Evolutionary conservation across 257 asterid genomes (phyloP), one percentile per base, ranked within the genome.

Genomic region (Solanum virginianum): DNA sequence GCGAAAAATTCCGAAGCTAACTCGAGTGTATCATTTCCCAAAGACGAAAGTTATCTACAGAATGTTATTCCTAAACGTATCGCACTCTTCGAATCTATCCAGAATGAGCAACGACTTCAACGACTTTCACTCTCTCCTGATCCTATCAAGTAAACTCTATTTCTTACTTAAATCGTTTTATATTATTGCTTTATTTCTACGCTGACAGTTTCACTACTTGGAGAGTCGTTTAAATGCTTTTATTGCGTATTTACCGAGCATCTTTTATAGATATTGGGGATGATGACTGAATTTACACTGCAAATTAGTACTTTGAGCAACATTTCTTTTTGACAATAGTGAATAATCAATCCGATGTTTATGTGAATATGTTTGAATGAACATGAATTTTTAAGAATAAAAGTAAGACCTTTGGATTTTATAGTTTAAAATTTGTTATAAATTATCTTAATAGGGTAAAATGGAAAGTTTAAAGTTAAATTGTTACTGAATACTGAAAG

Each of bases 41-140:
- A 91, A 83, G 96, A 96, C 85, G 99, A 93, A 54, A 87, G 86
- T 10, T 94, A 93, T 90, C 97, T 96, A 63, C 86, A 89, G 82
- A 26, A 90, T 7, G 95, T 93, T 62, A 80, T 89, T 77, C 94
- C 94, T 85, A 96, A 89, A 70, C 97, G 98, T 59, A 93, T 94
- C 65, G 71, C 91, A 6, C 86, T 88, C 10, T 96, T 96, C 72
- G 92, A 93, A 36, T 83, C 94, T 51, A 85, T 96, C 36, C 88
- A 91, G 56, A 86, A 80, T 57, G 87, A 93, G 20, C 98, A 88
- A 49, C 91, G 87, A 3, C 87, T 93, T 74, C 80, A 85, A 7
- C 94, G 98, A 2, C 90, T 96, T 39, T 80, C 95, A 9, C 95
- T 93, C 24, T 85, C 97, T 8, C 83, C 96, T 15, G 96, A 96